Percentiles rank a stretch among this genome's conserved stretches.
Evolutionary conservation across 495 filamentous ascomycete species (phyloP).

Genomic region (Neohortaea acidophila): DNA sequence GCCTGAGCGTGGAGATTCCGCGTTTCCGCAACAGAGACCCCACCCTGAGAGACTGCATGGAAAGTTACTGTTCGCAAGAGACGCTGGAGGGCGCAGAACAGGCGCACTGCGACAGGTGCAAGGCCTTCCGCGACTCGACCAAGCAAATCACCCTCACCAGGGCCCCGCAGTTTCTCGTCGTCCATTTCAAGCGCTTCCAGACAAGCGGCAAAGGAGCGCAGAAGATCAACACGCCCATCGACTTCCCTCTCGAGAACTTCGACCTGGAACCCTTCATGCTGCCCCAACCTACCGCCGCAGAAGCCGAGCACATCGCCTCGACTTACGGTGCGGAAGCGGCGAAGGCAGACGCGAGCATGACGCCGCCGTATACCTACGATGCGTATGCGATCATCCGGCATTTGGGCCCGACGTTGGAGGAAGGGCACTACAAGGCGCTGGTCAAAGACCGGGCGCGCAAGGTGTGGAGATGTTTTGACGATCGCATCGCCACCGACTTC

Average conservation of each 20-base stretch:
- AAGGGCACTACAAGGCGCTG: constrained; percentile 55
- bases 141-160: constrained; percentile 62
- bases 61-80: constrained; percentile 54
- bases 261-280: constrained; percentile 48
- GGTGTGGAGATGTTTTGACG: constrained; percentile 53
- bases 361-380: constrained; percentile 52
- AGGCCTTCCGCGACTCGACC: constrained; percentile 49
- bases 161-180: constrained; percentile 53
- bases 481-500: constrained; percentile 43
- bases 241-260: constrained; percentile 51
- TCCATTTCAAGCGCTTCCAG: constrained; percentile 63
- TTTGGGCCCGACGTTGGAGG: constrained; percentile 44
- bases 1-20: constrained; percentile 53
- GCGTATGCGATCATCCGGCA: constrained; percentile 59
- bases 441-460: constrained; percentile 45
- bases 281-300: constrained; percentile 22
- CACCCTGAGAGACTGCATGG: constrained; percentile 44
- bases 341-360: constrained; percentile 35
- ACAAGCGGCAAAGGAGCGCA: constrained; percentile 40
- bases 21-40: constrained; percentile 20
- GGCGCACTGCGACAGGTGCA: constrained; percentile 60
- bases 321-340: constrained; percentile 7
- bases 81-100: constrained; percentile 49
- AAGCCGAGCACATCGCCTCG: constrained; percentile 15
- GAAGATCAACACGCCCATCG: constrained; percentile 53